Evolutionary conservation across 2,329 filamentous ascomycete species (phyloP).

Genomic region (Pyrenochaeta sp.): DNA sequence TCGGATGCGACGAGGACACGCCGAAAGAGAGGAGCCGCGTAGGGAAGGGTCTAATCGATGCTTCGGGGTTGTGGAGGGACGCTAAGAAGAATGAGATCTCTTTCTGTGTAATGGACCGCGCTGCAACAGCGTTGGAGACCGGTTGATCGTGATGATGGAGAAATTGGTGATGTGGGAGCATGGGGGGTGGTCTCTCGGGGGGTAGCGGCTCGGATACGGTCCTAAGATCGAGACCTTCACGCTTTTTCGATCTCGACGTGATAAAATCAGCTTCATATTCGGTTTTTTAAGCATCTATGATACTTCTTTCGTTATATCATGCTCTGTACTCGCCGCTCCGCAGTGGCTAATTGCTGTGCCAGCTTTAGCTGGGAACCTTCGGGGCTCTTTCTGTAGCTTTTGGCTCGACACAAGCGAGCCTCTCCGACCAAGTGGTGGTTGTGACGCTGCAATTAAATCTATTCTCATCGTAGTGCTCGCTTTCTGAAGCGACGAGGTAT

Average conservation of each 20-base stretch:
- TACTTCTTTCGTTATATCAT: not conserved
- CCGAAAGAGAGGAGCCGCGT: too few species aligned
- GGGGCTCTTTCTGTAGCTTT: not conserved
- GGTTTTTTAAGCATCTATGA: not conserved
- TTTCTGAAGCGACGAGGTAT: not conserved
- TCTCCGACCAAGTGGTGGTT: not conserved
- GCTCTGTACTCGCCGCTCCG: not conserved
- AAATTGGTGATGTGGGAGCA: not conserved
- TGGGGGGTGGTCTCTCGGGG: not conserved
- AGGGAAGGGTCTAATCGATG: too few species aligned
- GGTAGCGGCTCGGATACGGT: not conserved
- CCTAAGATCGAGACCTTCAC: not conserved
- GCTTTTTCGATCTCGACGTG: not conserved
- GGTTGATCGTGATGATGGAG: not conserved
- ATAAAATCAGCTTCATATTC: not conserved
- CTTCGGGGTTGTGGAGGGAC: too few species aligned
- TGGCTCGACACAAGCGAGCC: not conserved
- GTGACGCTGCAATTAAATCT: not conserved
- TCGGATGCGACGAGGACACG: too few species aligned
- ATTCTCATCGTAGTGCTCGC: not conserved
- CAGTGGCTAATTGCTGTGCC: not conserved
- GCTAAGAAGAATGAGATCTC: too few species aligned
- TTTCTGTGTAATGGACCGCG: too few species aligned
- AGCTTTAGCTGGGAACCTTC: not conserved
- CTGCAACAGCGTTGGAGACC: not conserved